phyloP scores from a whole-genome alignment of 768 basidiomycete species.

The Trametes elegans region DNA sequence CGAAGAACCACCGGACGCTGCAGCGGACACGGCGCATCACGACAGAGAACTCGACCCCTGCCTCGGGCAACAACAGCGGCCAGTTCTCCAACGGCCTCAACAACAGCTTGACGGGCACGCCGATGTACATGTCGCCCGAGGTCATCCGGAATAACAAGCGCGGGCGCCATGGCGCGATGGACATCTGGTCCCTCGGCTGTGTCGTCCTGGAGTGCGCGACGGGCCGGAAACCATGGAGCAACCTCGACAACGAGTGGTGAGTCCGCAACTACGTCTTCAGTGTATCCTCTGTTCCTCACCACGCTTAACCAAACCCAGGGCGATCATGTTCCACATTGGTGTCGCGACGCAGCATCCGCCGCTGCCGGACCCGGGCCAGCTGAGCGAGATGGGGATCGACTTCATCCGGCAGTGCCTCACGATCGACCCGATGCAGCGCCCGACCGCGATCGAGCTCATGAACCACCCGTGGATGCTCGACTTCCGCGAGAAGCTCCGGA shows the following conservation, averaged over 20 bases:
- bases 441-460: constrained; percentile 82
- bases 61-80: constrained; percentile 34
- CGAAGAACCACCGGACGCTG: constrained; percentile 83
- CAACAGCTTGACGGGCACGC: constrained; percentile 93
- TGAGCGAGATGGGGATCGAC: constrained; percentile 85
- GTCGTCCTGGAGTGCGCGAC: constrained; percentile 97
- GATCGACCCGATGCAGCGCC: constrained; percentile 81
- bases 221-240: constrained; percentile 97
- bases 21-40: constrained; percentile 56
- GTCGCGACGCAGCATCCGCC: constrained; percentile 96
- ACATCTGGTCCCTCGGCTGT: constrained; percentile 97
- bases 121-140: constrained; percentile 99
- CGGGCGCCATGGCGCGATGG: constrained; percentile 93
- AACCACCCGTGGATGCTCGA: constrained; percentile 89
- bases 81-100: constrained; percentile 47
- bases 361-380: constrained; percentile 86
- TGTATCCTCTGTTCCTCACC: too few relatives aligned
- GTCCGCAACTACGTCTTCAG: too few relatives aligned
- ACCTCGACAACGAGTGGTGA: constrained; percentile 98
- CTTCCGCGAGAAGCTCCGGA: constrained; percentile 67
- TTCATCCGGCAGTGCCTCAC: constrained; percentile 92
- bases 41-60: constrained; percentile 34
- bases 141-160: constrained; percentile 92
- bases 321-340: constrained; percentile 99
- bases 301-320: constrained; percentile 63